Conservation (phyloP, 1,284 basidiomycete species). For the Paramarasmius palmivorus region DNA sequence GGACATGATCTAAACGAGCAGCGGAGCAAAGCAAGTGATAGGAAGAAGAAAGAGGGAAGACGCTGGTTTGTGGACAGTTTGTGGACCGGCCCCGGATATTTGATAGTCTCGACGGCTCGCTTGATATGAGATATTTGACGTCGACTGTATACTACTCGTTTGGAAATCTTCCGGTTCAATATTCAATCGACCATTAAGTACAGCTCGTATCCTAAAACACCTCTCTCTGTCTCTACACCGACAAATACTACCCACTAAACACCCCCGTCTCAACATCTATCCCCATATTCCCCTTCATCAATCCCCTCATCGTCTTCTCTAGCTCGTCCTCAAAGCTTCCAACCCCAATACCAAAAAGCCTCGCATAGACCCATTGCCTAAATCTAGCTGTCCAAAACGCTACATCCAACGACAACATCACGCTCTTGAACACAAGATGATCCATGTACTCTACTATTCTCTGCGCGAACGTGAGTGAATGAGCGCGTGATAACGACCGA, state of each 20-base stretch:
- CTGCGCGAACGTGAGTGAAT: slow-evolving; percentile 36
- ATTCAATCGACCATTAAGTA: no score
- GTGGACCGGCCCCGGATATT: no score
- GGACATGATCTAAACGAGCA: no score
- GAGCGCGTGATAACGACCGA: slow-evolving; percentile 45
- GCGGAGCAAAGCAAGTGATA: no score
- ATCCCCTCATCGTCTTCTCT: slow-evolving; percentile 56
- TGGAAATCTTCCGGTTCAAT: no score
- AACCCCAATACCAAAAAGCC: slow-evolving; percentile 18
- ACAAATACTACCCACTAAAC: slow-evolving; percentile 48
- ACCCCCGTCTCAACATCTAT: slow-evolving; percentile 47
- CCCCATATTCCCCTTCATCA: slow-evolving; percentile 61
- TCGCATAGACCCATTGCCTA: slow-evolving; percentile 44
- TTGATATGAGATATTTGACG: no score
- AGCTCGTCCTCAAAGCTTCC: slow-evolving; percentile 65
- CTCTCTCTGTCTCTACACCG: no score
- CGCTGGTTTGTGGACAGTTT: no score
- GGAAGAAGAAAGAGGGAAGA: no score
- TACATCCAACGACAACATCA: slow-evolving; percentile 57
- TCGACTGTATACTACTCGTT: no score
- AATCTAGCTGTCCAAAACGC: slow-evolving; percentile 57
- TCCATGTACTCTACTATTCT: slow-evolving; percentile 49
- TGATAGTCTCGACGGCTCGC: no score
- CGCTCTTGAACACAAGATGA: slow-evolving; percentile 52
- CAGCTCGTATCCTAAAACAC: no score